Evolutionary conservation across 2,329 filamentous ascomycete species (phyloP).

Genomic region (Cercospora janseana): DNA sequence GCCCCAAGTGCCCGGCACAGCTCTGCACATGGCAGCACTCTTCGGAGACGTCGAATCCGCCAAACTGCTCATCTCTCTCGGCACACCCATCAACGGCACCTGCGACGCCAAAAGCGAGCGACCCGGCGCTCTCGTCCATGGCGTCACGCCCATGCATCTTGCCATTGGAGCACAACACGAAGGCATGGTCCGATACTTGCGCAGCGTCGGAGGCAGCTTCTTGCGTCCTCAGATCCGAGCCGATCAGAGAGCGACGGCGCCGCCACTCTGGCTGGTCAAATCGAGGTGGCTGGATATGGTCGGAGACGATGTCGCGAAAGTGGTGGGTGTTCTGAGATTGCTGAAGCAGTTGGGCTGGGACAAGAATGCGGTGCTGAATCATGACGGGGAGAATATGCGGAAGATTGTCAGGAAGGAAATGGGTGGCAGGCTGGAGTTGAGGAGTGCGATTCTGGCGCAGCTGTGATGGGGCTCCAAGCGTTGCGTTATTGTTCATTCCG

Average conservation of each 20-base stretch:
- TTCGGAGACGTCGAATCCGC: conserved; percentile 8
- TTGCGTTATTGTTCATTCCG: no score
- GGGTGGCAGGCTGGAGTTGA: neutral
- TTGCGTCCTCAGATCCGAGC: neutral
- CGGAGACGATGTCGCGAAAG: neutral
- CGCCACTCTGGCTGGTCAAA: conserved; percentile 9
- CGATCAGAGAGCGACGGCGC: neutral
- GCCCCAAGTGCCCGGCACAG: neutral
- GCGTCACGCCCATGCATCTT: conserved; percentile 11
- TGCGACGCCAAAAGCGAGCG: conserved; percentile 9
- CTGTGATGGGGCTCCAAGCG: no score
- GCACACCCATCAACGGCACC: neutral
- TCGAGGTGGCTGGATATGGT: conserved; percentile 1
- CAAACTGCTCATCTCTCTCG: neutral
- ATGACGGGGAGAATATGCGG: neutral
- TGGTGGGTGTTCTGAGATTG: neutral
- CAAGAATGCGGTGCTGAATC: neutral
- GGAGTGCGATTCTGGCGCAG: neutral
- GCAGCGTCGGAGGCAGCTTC: neutral
- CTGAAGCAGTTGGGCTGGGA: conserved; percentile 3
- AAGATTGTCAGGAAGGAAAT: neutral
- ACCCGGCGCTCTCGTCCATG: neutral
- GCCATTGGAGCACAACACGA: conserved; percentile 7
- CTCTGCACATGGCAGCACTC: conserved; percentile 11
- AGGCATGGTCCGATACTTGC: neutral